These are phyloP conservation scores for Danielia reshetovae DNA, from an alignment of 805 yeast genomes.

Conservation along the genomic window DNA sequence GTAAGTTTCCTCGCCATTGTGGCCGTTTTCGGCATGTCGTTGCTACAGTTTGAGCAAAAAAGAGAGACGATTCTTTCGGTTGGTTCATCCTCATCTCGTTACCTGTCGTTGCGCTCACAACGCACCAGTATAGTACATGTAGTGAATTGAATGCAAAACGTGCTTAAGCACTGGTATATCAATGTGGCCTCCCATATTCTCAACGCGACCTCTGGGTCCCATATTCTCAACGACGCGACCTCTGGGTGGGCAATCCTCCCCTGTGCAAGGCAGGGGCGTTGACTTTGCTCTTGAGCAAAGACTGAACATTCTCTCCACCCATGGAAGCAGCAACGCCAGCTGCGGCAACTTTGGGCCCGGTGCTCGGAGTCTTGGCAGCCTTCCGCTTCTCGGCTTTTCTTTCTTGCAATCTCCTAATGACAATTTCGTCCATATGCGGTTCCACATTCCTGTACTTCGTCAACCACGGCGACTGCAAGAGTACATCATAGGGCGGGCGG, in stretches of 20 bases:
- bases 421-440: constrained; percentile 29
- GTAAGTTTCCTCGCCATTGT: too few relatives aligned
- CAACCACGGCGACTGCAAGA: constrained; percentile 85
- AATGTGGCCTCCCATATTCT: too few relatives aligned
- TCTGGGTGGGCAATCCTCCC: constrained; percentile 30
- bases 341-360: constrained; percentile 12
- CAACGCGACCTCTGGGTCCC: too few relatives aligned
- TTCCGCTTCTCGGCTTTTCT: constrained; percentile 4
- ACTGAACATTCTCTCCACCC: constrained; percentile 32
- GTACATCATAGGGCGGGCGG: constrained; percentile 75
- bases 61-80: too few relatives aligned
- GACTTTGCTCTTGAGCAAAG: constrained; percentile 37
- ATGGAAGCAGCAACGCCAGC: constrained; percentile 12
- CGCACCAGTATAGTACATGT: too few relatives aligned
- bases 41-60: too few relatives aligned
- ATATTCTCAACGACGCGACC: constrained; percentile 12
- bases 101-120: too few relatives aligned
- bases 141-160: too few relatives aligned
- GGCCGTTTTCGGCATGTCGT: too few relatives aligned
- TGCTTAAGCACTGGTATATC: too few relatives aligned
- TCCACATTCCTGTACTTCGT: constrained; percentile 40
- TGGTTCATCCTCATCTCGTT: too few relatives aligned
- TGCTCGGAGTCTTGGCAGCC: constrained; percentile 1
- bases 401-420: constrained; percentile 16
- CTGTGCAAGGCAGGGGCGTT: constrained; percentile 43